These are phyloP conservation scores for Paraphaeosphaeria minitans DNA, from an alignment of 2,329 filamentous ascomycete species.

Conservation along the genomic window DNA sequence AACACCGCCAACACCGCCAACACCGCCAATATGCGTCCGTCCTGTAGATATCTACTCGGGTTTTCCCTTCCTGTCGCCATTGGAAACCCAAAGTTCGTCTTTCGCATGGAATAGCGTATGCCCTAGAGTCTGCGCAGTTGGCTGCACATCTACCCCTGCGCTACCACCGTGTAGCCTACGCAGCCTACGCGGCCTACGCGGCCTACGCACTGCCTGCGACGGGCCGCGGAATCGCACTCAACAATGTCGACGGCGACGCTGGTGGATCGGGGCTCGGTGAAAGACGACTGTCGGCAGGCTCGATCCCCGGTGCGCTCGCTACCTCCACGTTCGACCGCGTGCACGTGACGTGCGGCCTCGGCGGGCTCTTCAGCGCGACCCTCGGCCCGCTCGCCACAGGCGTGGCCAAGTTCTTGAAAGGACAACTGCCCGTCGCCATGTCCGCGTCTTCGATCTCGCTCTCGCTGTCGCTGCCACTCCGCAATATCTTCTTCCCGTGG, in stretches of 20 bases:
- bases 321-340: slow-evolving; percentile 16
- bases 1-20: not conserved
- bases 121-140: too few relatives aligned
- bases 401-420: slow-evolving; percentile 35
- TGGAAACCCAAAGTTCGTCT: not conserved
- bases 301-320: not conserved
- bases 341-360: slow-evolving; percentile 14
- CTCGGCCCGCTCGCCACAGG: slow-evolving; percentile 15
- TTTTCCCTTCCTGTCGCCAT: not conserved
- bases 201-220: slow-evolving; percentile 22
- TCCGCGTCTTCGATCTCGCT: slow-evolving; percentile 35
- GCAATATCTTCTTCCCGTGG: slow-evolving; percentile 42
- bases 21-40: slow-evolving; percentile 3
- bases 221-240: slow-evolving; percentile 22
- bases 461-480: slow-evolving; percentile 36
- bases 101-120: not conserved
- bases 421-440: slow-evolving; percentile 31
- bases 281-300: slow-evolving; percentile 18
- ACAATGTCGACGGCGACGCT: slow-evolving; percentile 7
- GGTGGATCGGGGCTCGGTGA: slow-evolving; percentile 15
- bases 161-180: not conserved
- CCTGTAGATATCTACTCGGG: too few relatives aligned
- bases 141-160: too few relatives aligned
- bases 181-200: too few relatives aligned
- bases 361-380: slow-evolving; percentile 11